Percentiles rank a stretch among this genome's conserved stretches.
These are phyloP conservation scores for Aureobasidium pullulans DNA, from an alignment of 2,329 filamentous ascomycete genomes.

Conservation along the genomic window DNA sequence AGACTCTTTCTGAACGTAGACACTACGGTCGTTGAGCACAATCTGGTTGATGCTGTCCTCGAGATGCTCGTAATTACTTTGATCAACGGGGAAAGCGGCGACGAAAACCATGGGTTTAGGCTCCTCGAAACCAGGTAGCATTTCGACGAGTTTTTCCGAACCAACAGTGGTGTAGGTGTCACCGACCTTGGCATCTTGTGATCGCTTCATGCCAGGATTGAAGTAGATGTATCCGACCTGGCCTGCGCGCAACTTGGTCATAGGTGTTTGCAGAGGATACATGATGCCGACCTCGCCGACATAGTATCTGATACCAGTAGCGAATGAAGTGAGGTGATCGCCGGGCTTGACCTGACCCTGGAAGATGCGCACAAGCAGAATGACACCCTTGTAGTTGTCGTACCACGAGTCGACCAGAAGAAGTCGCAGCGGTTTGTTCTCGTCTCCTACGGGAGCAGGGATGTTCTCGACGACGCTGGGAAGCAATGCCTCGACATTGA, in stretches of 20 bases:
- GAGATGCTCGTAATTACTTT: conserved; percentile 74
- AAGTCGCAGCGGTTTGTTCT: conserved; percentile 66
- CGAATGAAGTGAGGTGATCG: conserved; percentile 80
- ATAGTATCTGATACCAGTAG: conserved; percentile 80
- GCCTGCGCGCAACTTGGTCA: conserved; percentile 72
- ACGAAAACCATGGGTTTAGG: conserved; percentile 99
- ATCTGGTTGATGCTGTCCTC: conserved; percentile 93
- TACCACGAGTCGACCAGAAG: conserved; percentile 98
- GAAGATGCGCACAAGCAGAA: conserved; percentile 84
- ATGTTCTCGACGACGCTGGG: conserved; percentile 81
- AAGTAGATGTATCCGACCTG: conserved; percentile 97
- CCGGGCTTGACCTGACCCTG: conserved; percentile 78
- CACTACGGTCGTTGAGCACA: conserved; percentile 87
- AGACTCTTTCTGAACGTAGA: conserved; percentile 88
- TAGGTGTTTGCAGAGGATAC: conserved; percentile 79
- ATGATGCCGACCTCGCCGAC: conserved; percentile 97
- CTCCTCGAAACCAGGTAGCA: conserved; percentile 88
- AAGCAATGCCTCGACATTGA: conserved; percentile 76
- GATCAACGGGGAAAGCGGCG: conserved; percentile 89
- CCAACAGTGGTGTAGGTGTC: conserved; percentile 88
- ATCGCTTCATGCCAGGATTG: conserved; percentile 96
- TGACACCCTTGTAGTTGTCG: conserved; percentile 88
- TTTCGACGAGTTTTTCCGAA: conserved; percentile 65
- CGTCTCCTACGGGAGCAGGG: conserved; percentile 70
- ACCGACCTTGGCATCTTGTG: conserved; percentile 90